Evolutionary conservation across 2,329 filamentous ascomycete genomes (phyloP), one percentile per base, ranked within the genome.

Genomic region (Emericellopsis atlantica): DNA sequence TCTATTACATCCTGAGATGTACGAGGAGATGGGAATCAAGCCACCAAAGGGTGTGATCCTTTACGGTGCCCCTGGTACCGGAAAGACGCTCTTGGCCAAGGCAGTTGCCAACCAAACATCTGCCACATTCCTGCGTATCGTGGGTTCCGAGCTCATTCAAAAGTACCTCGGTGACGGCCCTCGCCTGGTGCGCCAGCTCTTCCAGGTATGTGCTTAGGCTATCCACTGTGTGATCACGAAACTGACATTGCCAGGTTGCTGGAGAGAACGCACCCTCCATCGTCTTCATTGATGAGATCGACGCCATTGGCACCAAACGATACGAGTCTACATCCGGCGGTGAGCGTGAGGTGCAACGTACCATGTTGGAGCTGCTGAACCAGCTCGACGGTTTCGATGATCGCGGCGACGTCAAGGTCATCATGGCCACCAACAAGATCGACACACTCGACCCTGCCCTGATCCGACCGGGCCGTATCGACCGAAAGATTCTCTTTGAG

Each of bases 351-450:
- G 87, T 98, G 32, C 92, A 98, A 68, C 81, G 92, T 61, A 98
- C 92, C 38, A 98, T 98, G 92, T 69, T 98, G 62, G 92, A 98
- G 58, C 76, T 98, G 41, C 80, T 98, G 34, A 98, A 98, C 65
- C 92, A 98, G 68, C 80, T 98, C 8, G 92, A 98, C 59, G 92
- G 92, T 54, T 98, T 98, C 66, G 92, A 98, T 58, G 93, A 98
- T 62, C 85, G 92, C 45, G 93, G 92, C 51, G 92, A 98, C 58
- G 90, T 98, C 64, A 98, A 98, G 72, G 92, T 98, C 46, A 90
- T 98, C 62, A 96, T 98, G 89, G 93, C 92, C 11, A 98, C 92
- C 50, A 98, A 98, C 79, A 98, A 98, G 77, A 98, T 98, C 51
- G 93, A 98, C 51, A 94, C 87, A 4, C 74, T 98, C 23, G 93